A percentile compares a stretch with the other conserved stretches of the same genome.
Conservation (phyloP, 106 monocot genomes). For the Dendrobium chrysotoxum region DNA sequence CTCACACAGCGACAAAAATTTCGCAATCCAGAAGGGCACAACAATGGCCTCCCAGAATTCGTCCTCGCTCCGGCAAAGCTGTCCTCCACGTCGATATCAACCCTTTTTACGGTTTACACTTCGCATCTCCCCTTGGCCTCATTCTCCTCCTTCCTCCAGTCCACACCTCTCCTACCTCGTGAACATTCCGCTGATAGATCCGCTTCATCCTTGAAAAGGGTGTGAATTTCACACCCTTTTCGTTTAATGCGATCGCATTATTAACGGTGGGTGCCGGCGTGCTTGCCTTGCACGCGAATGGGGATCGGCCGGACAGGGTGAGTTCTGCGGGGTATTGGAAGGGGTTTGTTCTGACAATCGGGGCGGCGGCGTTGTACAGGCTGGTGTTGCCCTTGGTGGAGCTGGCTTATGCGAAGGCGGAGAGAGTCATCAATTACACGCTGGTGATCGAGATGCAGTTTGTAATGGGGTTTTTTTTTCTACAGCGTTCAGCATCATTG, state of each 20-base stretch:
- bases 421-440: not conserved
- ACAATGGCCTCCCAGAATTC: too few relatives aligned
- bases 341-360: constrained; percentile 11
- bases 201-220: too few relatives aligned
- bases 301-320: constrained; percentile 9
- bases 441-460: constrained; percentile 14
- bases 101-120: too few relatives aligned
- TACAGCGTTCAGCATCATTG: not conserved
- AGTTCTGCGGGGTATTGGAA: not conserved
- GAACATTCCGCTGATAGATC: too few relatives aligned
- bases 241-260: constrained; percentile 3
- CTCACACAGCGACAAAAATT: too few relatives aligned
- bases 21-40: too few relatives aligned
- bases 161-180: too few relatives aligned
- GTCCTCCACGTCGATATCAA: too few relatives aligned
- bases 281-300: constrained; percentile 5
- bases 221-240: constrained; percentile 10
- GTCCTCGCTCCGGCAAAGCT: too few relatives aligned
- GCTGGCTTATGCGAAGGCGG: constrained; percentile 10
- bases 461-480: constrained; percentile 2
- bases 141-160: too few relatives aligned
- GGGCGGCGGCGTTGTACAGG: constrained; percentile 17
- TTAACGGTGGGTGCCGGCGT: constrained; percentile 10
- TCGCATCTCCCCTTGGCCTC: too few relatives aligned
- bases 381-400: constrained; percentile 20